Conservation (phyloP, 352 stramenopile genomes). For the Pythium grandisporangium region DNA sequence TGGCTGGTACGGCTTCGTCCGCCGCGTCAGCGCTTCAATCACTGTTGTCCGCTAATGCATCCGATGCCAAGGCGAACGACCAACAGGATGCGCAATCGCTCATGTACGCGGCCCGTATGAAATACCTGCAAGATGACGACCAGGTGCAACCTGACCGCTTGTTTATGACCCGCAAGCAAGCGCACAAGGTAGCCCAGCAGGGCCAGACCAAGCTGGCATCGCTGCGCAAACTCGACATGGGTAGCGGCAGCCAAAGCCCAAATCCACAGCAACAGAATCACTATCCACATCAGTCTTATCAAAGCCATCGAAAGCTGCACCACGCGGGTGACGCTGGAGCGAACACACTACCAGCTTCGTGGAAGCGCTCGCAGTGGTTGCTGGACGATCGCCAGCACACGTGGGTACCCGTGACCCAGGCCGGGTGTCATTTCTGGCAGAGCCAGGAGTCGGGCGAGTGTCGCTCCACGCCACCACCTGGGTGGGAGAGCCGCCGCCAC, state of each 20-base stretch:
- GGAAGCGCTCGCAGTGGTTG: not conserved
- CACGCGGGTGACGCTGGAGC: too few species aligned
- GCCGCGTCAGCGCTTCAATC: too few species aligned
- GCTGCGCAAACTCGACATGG: slow-evolving; percentile 33
- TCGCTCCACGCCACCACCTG: slow-evolving; percentile 12
- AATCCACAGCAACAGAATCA: not conserved
- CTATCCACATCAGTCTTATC: too few species aligned
- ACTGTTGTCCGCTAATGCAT: too few species aligned
- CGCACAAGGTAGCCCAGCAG: slow-evolving; percentile 51
- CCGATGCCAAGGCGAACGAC: too few species aligned
- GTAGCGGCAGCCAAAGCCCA: slow-evolving; percentile 2
- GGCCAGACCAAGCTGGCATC: slow-evolving; percentile 27
- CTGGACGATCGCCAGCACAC: slow-evolving; percentile 26
- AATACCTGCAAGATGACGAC: slow-evolving; percentile 48
- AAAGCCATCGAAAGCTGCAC: too few species aligned
- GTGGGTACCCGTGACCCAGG: slow-evolving; percentile 55
- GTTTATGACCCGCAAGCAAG: slow-evolving; percentile 74
- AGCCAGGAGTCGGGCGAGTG: slow-evolving; percentile 63
- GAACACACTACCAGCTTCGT: not conserved
- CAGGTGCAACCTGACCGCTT: slow-evolving; percentile 38
- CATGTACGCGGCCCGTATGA: slow-evolving; percentile 77
- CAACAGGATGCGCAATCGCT: slow-evolving; percentile 52
- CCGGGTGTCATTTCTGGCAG: slow-evolving; percentile 71
- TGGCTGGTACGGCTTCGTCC: slow-evolving; percentile 4
- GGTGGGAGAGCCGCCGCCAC: slow-evolving; percentile 6